Conservation (phyloP, 176 grass and related monocot species). For the Olyra latifolia region DNA sequence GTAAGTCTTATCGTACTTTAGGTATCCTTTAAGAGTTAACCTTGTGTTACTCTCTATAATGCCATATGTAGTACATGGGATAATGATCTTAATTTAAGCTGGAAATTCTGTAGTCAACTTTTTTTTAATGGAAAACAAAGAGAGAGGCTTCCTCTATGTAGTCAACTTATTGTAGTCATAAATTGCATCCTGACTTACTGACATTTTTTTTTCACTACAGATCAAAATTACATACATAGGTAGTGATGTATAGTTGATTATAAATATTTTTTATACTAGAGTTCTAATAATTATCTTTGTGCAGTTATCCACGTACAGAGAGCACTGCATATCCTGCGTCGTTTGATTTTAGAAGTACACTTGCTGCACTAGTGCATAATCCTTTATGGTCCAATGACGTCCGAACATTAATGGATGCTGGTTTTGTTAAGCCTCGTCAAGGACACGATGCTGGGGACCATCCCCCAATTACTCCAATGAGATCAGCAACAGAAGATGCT, state of each 20-base stretch:
- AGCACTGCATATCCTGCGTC: slow-evolving; percentile 88
- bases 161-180: background rate
- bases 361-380: slow-evolving; percentile 63
- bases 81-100: slow-evolving; percentile 4
- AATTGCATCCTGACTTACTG: background rate
- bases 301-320: slow-evolving; percentile 97
- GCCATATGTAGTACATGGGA: background rate
- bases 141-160: background rate
- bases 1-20: background rate
- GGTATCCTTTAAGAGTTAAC: background rate
- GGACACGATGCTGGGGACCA: slow-evolving; percentile 95
- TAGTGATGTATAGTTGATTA: slow-evolving; percentile 11
- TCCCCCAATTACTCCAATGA: slow-evolving; percentile 94
- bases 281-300: slow-evolving; percentile 37
- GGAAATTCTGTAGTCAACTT: slow-evolving; percentile 3
- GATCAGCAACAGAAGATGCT: slow-evolving; percentile 74
- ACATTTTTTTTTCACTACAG: background rate
- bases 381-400: slow-evolving; percentile 81
- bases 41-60: slow-evolving; percentile 12
- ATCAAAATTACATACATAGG: slow-evolving; percentile 10
- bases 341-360: slow-evolving; percentile 86
- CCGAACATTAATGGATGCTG: slow-evolving; percentile 61
- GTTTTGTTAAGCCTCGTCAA: slow-evolving; percentile 72
- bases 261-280: background rate
- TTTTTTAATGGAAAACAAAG: no score